Base-by-base conservation (phyloP, 345 rosid genomes). In the Alliaria petiolata region DNA sequence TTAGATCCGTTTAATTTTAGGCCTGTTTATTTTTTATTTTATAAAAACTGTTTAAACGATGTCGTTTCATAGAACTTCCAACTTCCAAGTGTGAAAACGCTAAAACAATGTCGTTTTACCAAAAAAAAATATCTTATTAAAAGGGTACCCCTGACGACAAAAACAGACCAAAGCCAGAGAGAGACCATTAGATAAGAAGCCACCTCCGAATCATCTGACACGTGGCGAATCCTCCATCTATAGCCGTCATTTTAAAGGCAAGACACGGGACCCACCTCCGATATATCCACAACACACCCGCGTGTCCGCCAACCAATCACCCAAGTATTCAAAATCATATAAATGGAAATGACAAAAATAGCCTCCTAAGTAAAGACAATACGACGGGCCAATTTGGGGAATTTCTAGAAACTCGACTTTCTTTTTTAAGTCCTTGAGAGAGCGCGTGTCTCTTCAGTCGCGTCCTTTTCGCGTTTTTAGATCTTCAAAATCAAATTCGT, bases 61-160 rank as follows among this genome's bases (percentile, higher is more conserved):
- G n/a, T n/a, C n/a, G n/a, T n/a, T n/a, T n/a, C n/a, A n/a, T n/a
- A n/a, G n/a, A n/a, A n/a, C n/a, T n/a, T n/a, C n/a, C n/a, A n/a
- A n/a, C n/a, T n/a, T n/a, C n/a, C n/a, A n/a, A n/a, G n/a, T n/a
- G n/a, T n/a, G n/a, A n/a, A n/a, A n/a, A n/a, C n/a, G n/a, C n/a
- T n/a, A n/a, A n/a, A n/a, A n/a, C n/a, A n/a, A n/a, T n/a, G n/a
- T n/a, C n/a, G n/a, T n/a, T n/a, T n/a, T n/a, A n/a, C n/a, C n/a
- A n/a, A n/a, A n/a, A n/a, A n/a, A n/a, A n/a, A n/a, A n/a, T n/a
- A n/a, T n/a, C n/a, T n/a, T n/a, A n/a, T n/a, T n/a, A n/a, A n/a
- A n/a, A n/a, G n/a, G n/a, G n/a, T n/a, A n/a, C n/a, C n/a, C 7
- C 56, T 63, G n/a, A 47, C 71, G 70, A 66, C 71, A 65, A 66